Conservation (phyloP, 1,284 basidiomycete genomes). For the Xerocomus amazonicus region DNA sequence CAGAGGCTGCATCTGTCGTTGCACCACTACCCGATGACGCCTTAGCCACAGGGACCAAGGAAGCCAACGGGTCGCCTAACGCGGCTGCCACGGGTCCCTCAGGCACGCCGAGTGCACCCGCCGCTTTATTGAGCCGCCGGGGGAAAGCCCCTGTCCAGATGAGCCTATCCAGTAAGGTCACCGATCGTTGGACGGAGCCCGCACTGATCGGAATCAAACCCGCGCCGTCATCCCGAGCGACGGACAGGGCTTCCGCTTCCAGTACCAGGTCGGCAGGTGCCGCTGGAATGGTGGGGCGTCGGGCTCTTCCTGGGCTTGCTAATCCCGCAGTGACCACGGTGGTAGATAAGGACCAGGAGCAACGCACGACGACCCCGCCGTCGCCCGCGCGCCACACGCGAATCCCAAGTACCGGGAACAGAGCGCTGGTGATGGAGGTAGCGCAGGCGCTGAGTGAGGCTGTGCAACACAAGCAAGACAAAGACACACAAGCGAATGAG, state of each 20-base stretch:
- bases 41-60: background rate
- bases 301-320: slow-evolving; percentile 40
- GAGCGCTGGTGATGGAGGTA: slow-evolving; percentile 74
- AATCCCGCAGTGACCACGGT: slow-evolving; percentile 4
- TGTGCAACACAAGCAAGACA: slow-evolving; percentile 9
- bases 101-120: background rate
- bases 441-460: slow-evolving; percentile 56
- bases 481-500: background rate
- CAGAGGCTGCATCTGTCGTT: background rate
- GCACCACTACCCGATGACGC: background rate
- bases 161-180: slow-evolving; percentile 15
- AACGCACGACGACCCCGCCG: slow-evolving; percentile 10
- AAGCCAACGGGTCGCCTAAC: background rate
- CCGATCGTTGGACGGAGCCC: slow-evolving; percentile 35
- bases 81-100: slow-evolving; percentile 1
- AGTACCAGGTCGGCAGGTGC: slow-evolving; percentile 7
- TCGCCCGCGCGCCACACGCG: slow-evolving; percentile 42
- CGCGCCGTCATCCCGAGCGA: slow-evolving; percentile 3
- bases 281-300: slow-evolving; percentile 32
- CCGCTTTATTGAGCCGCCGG: slow-evolving; percentile 1
- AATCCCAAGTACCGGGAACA: slow-evolving; percentile 63
- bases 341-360: slow-evolving; percentile 15
- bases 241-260: background rate
- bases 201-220: slow-evolving; percentile 34
- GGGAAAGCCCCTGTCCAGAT: slow-evolving; percentile 2